Base-by-base conservation (phyloP, 2,329 filamentous ascomycete genomes). In the Pyrenochaeta sp. region DNA sequence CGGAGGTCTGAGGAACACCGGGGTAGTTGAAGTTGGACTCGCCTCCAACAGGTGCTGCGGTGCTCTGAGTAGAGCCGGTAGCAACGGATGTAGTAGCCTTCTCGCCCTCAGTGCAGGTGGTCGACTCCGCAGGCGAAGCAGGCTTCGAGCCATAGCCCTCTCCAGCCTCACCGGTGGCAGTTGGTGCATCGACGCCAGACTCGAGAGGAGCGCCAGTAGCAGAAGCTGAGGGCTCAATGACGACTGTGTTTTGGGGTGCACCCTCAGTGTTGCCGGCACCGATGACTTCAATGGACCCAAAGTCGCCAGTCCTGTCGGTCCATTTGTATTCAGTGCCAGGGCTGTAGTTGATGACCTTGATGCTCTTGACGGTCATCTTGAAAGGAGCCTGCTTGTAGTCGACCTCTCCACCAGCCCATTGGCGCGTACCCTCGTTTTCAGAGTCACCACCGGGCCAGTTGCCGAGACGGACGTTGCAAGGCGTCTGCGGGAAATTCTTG, bases 401-500 rank as follows among this genome's bases (percentile, higher is more conserved):
- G 13, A 80, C 80, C 34, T 77, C 67, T 52, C 90, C 89, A 47
- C 89, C 88, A 45, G 89, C 88, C 90, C 89, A 91, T 53, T 85
- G 73, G 56, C 89, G 83, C 25, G 87, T 90, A 47, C 89, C 88
- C n/a, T 82, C 75, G 37, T 81, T 74, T 54, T 78, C 75, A 4
- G 78, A 75, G 52, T 80, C 78, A 65, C 84, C 85, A 51, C 80
- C 81, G 34, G 79, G 78, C 81, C 81, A 82, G 72, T 78, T 80
- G 47, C 80, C 80, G 24, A 83, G 71, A 59, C 72, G 73, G 25
- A 78, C 68, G 42, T 86, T 86, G 88, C 90, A 90, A 1, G 91
- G 91, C 0, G 91, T 93, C 73, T 94, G 91, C 0, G 91, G 91
- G 74, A 86, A 93, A 72, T 85, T 85, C 49, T 84, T 74, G 12